phyloP scores from a whole-genome alignment of 805 yeast genomes.

The Ogataea ramenticola region DNA sequence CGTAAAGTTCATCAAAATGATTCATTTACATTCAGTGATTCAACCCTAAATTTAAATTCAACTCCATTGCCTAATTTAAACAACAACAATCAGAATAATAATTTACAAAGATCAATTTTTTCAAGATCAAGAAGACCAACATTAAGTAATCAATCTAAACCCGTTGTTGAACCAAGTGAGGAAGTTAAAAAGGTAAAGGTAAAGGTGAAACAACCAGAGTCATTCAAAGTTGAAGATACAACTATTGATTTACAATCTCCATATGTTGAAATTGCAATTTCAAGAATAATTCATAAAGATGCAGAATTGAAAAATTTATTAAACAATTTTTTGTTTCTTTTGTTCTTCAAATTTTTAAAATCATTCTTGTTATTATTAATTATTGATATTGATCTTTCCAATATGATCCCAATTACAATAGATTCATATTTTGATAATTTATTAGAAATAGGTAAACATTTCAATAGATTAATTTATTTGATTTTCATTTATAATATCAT shows the following conservation, averaged over 20 bases:
- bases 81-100: not conserved
- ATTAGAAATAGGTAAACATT: slow-evolving; percentile 4
- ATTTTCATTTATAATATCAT: slow-evolving; percentile 23
- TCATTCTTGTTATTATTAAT: slow-evolving; percentile 16
- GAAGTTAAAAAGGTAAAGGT: not conserved
- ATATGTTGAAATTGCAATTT: slow-evolving; percentile 35
- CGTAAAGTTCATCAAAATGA: slow-evolving; percentile 1
- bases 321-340: slow-evolving; percentile 19
- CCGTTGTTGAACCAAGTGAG: too few species aligned
- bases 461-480: slow-evolving; percentile 15
- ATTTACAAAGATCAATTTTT: slow-evolving; percentile 15
- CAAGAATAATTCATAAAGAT: slow-evolving; percentile 37
- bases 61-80: not conserved
- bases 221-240: slow-evolving; percentile 1
- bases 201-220: not conserved
- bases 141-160: not conserved
- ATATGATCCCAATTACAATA: not conserved
- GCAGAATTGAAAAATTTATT: slow-evolving; percentile 27
- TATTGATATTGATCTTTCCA: slow-evolving; percentile 6
- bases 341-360: slow-evolving; percentile 23
- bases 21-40: not conserved
- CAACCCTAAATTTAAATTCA: not conserved
- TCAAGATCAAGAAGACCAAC: slow-evolving; percentile 10
- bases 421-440: slow-evolving; percentile 1
- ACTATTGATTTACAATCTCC: slow-evolving; percentile 33